Conservation (phyloP, 2,329 filamentous ascomycete species). For the Venturia asperata region DNA sequence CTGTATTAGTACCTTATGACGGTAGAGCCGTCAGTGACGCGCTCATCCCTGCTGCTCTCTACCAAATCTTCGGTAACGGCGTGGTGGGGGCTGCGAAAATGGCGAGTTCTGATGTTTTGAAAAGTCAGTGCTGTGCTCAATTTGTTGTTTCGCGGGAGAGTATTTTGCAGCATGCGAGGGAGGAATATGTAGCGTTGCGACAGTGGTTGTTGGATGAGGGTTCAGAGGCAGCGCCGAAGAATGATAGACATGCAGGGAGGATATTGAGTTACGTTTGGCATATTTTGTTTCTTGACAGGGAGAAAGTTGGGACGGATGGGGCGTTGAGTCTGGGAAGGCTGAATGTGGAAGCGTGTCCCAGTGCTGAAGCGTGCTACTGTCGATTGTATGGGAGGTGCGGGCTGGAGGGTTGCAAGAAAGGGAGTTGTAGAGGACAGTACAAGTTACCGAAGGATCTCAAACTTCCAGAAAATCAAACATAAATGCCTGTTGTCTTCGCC, state of each 20-base stretch:
- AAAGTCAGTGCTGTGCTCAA: constrained; percentile 49
- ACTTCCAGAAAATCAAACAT: neutral
- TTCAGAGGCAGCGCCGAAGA: neutral
- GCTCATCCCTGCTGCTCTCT: neutral
- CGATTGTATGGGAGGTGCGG: constrained; percentile 38
- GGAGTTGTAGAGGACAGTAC: constrained; percentile 13
- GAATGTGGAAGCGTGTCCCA: constrained; percentile 5
- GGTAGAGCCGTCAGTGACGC: constrained; percentile 35
- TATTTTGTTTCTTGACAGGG: constrained; percentile 37
- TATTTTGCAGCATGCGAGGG: constrained; percentile 43
- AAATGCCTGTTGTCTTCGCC: neutral
- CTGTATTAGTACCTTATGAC: constrained; percentile 39
- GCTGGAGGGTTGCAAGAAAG: neutral
- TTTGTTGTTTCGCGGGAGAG: constrained; percentile 46
- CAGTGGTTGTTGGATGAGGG: constrained; percentile 46
- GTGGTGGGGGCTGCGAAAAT: neutral
- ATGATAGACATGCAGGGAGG: constrained; percentile 27
- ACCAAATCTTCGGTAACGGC: neutral
- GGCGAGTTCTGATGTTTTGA: constrained; percentile 25
- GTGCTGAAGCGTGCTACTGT: constrained; percentile 35
- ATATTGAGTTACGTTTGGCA: constrained; percentile 46
- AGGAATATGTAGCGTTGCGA: constrained; percentile 47
- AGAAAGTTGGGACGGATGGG: constrained; percentile 21
- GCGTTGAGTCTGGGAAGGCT: constrained; percentile 23
- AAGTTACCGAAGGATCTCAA: neutral